Conservation (phyloP, 805 yeast species). For the Debaryomyces hansenii region DNA sequence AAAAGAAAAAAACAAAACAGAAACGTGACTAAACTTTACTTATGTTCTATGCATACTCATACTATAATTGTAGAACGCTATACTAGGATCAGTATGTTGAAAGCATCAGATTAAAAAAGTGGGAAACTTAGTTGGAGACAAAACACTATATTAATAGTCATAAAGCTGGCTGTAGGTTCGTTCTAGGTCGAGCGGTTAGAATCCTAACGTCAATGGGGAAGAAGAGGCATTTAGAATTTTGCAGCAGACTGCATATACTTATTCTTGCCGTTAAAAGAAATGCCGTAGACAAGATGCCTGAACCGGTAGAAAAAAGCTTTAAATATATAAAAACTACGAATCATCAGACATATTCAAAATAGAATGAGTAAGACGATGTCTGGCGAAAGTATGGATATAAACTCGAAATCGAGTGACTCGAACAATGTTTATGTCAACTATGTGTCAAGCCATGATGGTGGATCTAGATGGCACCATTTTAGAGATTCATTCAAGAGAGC, state of each 20-base stretch:
- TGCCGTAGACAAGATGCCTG: not conserved
- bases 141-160: too few species aligned
- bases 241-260: not conserved
- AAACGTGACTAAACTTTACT: too few species aligned
- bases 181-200: too few species aligned
- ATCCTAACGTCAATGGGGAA: too few species aligned
- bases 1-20: too few species aligned
- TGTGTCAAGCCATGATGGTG: not conserved
- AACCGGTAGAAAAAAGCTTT: not conserved
- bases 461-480: slow-evolving; percentile 23
- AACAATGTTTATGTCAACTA: not conserved
- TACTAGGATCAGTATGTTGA: too few species aligned
- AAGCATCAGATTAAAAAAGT: too few species aligned
- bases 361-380: not conserved
- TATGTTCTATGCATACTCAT: too few species aligned
- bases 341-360: too few species aligned
- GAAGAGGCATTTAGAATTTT: not conserved
- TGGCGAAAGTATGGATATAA: not conserved
- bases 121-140: too few species aligned
- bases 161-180: too few species aligned
- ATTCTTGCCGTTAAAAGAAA: slow-evolving; percentile 1
- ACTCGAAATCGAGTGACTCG: not conserved
- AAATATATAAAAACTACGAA: not conserved
- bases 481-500: slow-evolving; percentile 30
- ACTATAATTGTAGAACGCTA: too few species aligned